Evolutionary conservation across 78 protist species (phyloP), one percentile per base, ranked within the genome.

Genomic region (Polysphondylium violaceum): DNA sequence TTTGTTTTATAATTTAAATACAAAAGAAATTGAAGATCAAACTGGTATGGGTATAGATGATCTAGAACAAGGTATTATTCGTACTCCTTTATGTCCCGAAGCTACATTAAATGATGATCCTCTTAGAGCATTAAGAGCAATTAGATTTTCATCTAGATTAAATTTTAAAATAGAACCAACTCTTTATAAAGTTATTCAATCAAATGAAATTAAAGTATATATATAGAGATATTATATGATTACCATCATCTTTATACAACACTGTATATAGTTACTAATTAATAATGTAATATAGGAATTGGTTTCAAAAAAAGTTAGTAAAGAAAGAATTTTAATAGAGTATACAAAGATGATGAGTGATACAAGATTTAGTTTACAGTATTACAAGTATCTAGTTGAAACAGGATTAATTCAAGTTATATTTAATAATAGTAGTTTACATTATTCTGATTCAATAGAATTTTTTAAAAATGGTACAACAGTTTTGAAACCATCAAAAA

Each of bases 31-130:
- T 16, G 97, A 96, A 43, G 98, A 96, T 69, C 79, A 77, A 19
- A 75, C 94, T 2, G 93, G 78, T 17, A 8, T 6, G 0, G 92
- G 98, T 17, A 29, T 97, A 29, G 12, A 6, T 7, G 98, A 97
- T 74, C 63, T 97, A 0, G 8, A 43, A 11, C 36, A 33, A 12
- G 16, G 74, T 4, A 8, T 96, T 11, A 43, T 96, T 38, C 55
- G 97, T 12, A 97, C 98, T 0, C 99, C 99, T 6, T 86, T 97
- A 3, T 53, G 25, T 0, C 98, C 99, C 3, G 0, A 6, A 1
- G 19, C 27, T 5, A 97, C 98, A 1, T 71, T 98, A 33, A 11
- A 14, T 31, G 99, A 98, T n/a, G 99, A 98, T 68, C 99, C 99
- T 3, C 94, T 98, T 27, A 86, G 99, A 21, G 89, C 95, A 35